These are phyloP conservation scores for Leishmania lainsoni DNA, from an alignment of 208 protist species.

Conservation along the genomic window DNA sequence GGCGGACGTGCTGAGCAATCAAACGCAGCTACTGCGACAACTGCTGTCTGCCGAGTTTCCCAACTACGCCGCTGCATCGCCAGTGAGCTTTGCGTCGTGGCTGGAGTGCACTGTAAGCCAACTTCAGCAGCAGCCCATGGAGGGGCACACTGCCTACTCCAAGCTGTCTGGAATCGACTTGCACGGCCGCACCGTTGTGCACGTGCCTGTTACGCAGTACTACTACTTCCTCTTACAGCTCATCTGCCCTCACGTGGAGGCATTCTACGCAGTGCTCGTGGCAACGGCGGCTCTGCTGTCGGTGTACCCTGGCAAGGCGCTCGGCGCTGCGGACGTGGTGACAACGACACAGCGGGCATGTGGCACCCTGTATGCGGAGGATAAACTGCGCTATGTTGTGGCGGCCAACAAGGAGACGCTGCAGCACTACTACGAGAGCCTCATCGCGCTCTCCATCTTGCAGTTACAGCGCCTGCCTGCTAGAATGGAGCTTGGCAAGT, in stretches of 20 bases:
- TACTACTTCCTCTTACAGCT: slow-evolving; percentile 61
- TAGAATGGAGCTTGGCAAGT: not conserved
- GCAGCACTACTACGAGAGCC: slow-evolving; percentile 42
- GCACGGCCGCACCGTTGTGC: slow-evolving; percentile 11
- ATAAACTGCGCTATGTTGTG: slow-evolving; percentile 36
- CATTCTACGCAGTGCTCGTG: slow-evolving; percentile 42
- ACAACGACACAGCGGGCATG: slow-evolving; percentile 26
- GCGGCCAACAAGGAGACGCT: slow-evolving; percentile 54
- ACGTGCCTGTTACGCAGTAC: slow-evolving; percentile 40
- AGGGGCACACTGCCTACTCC: not conserved
- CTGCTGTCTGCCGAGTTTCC: slow-evolving; percentile 77
- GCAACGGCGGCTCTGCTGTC: slow-evolving; percentile 26
- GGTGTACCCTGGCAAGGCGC: slow-evolving; percentile 18
- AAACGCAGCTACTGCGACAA: slow-evolving; percentile 51
- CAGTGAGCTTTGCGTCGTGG: slow-evolving; percentile 68
- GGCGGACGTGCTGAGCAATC: slow-evolving; percentile 39
- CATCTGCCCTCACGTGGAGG: slow-evolving; percentile 61
- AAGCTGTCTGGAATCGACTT: not conserved
- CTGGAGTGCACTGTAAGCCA: slow-evolving; percentile 51
- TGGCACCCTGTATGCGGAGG: slow-evolving; percentile 26
- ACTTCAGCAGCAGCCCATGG: slow-evolving; percentile 29
- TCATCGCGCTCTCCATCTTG: slow-evolving; percentile 28
- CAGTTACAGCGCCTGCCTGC: slow-evolving; percentile 12
- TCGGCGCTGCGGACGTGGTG: slow-evolving; percentile 26
- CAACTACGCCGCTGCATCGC: slow-evolving; percentile 57